Percentiles rank a stretch among this genome's conserved stretches.
Evolutionary conservation across 306 rosid genomes (phyloP).

Genomic region (Fragaria nilgerrensis): DNA sequence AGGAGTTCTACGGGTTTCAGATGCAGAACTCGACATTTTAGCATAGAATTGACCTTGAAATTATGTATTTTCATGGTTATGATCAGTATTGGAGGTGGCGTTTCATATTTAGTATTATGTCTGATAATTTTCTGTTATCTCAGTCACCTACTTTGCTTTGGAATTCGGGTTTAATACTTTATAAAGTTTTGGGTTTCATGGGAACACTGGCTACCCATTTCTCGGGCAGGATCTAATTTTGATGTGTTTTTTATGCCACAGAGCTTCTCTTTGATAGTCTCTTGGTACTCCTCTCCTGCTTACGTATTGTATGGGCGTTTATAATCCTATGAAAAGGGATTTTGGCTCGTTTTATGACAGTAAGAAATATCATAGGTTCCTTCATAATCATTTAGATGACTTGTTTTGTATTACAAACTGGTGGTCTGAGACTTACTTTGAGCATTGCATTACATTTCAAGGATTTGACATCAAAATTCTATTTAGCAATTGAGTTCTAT

Average conservation of each 20-base stretch:
- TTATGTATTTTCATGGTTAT: too few species aligned
- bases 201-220: constrained; percentile 51
- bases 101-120: too few species aligned
- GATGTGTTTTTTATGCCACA: constrained; percentile 94
- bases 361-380: background rate
- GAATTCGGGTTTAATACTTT: constrained; percentile 7
- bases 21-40: too few species aligned
- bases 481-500: constrained; percentile 90
- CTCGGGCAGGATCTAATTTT: constrained; percentile 64
- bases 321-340: too few species aligned
- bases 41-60: too few species aligned
- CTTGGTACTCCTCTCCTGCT: constrained; percentile 43
- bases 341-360: background rate
- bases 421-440: constrained; percentile 16
- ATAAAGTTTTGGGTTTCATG: constrained; percentile 28
- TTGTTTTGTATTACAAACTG: background rate
- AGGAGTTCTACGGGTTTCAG: too few species aligned
- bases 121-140: too few species aligned
- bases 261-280: constrained; percentile 75
- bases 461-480: constrained; percentile 87
- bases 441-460: constrained; percentile 31
- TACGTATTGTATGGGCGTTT: too few species aligned
- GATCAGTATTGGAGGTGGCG: too few species aligned
- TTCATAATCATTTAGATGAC: constrained; percentile 1
- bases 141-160: too few species aligned